Evolutionary conservation across 2,329 filamentous ascomycete genomes (phyloP).

Genomic region (Cladosporium sp.): DNA sequence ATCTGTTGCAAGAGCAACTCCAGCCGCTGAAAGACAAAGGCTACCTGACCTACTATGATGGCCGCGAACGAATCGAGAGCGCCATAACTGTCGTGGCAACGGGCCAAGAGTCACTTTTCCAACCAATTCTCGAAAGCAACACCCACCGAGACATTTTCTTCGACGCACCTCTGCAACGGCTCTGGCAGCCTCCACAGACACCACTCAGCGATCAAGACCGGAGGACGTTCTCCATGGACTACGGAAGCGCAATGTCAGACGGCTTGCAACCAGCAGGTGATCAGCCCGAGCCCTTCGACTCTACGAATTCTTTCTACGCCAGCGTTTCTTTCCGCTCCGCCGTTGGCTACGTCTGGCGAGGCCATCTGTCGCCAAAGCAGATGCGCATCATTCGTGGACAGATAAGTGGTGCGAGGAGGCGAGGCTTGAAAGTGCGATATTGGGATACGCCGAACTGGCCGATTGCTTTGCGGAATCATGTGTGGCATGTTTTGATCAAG

Average conservation of each 20-base stretch:
- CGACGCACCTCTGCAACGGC: constrained; percentile 57
- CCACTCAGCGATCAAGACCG: constrained; percentile 8
- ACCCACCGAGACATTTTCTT: constrained; percentile 56
- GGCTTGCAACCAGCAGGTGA: constrained; percentile 30
- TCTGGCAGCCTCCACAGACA: constrained; percentile 31
- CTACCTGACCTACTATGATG: constrained; percentile 48
- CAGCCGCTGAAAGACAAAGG: constrained; percentile 54
- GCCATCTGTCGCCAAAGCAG: constrained; percentile 45
- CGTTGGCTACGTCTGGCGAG: constrained; percentile 47
- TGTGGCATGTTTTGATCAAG: constrained; percentile 52
- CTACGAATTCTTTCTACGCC: constrained; percentile 63
- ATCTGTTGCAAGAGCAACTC: constrained; percentile 51
- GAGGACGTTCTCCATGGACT: constrained; percentile 12
- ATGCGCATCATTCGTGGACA: constrained; percentile 47
- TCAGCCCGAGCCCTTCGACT: constrained; percentile 43
- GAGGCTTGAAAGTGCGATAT: constrained; percentile 54
- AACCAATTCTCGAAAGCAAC: constrained; percentile 48
- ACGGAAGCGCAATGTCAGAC: constrained; percentile 17
- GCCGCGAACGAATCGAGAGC: constrained; percentile 48
- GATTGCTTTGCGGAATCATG: constrained; percentile 47
- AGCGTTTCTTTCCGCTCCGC: constrained; percentile 54
- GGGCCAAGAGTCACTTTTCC: constrained; percentile 56
- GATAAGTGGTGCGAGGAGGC: constrained; percentile 47
- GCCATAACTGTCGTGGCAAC: constrained; percentile 67
- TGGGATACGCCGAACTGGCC: constrained; percentile 57